These are phyloP conservation scores for Kwoniella europaea DNA, from an alignment of 768 basidiomycete species.

Conservation along the genomic window DNA sequence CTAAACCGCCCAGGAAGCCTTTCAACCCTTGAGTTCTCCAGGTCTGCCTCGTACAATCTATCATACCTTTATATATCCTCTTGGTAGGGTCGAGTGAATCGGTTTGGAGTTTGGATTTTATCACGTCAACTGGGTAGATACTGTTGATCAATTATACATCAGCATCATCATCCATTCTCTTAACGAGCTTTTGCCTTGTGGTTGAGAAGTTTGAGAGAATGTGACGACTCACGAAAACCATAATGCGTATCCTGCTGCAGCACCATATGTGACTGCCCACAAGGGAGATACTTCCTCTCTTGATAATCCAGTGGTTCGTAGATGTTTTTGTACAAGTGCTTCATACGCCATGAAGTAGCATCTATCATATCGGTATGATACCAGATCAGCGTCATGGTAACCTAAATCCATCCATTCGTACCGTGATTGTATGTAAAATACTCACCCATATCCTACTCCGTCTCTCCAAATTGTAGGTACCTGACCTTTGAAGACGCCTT, in stretches of 20 bases:
- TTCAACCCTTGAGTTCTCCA: conserved; percentile 80
- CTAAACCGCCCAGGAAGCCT: conserved; percentile 89
- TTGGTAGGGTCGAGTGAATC: conserved; percentile 72
- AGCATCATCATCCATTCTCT: background rate
- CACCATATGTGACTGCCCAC: conserved; percentile 84
- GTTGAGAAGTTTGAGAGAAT: too few relatives aligned
- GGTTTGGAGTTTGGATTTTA: conserved; percentile 95
- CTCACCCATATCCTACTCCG: conserved; percentile 58
- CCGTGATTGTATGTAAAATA: background rate
- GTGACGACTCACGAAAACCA: conserved; percentile 42
- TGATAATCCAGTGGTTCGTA: conserved; percentile 58
- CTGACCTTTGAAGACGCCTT: conserved; percentile 92
- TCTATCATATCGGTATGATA: conserved; percentile 25
- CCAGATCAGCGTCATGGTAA: too few relatives aligned
- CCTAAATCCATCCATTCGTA: too few relatives aligned
- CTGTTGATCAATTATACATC: conserved; percentile 53
- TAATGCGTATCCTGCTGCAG: conserved; percentile 85
- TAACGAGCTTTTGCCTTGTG: too few relatives aligned
- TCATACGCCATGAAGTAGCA: conserved; percentile 90
- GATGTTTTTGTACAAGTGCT: conserved; percentile 84
- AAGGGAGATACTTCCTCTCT: conserved; percentile 77
- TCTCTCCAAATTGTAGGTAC: conserved; percentile 75
- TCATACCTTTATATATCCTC: conserved; percentile 76
- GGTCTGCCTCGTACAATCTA: conserved; percentile 81
- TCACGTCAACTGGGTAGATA: conserved; percentile 94